Percentiles rank a stretch among this genome's conserved stretches.
phyloP scores from a whole-genome alignment of 2,329 filamentous ascomycete species.

The Cephalotrichum gorgonifer region DNA sequence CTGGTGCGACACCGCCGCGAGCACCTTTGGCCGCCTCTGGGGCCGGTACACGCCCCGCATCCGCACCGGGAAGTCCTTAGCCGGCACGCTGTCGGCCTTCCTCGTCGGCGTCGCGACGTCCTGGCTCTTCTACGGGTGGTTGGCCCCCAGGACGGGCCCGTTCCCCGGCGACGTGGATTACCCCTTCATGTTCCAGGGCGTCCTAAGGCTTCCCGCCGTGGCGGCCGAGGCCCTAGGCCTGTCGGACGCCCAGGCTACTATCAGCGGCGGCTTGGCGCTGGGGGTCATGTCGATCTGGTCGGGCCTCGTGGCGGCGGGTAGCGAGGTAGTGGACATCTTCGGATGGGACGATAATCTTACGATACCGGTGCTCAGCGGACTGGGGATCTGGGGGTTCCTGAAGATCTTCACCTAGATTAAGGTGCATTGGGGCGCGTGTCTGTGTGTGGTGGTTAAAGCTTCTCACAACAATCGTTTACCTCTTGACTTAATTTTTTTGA shows the following conservation, averaged over 20 bases:
- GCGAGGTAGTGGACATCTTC: conserved; percentile 84
- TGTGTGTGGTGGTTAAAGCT: neutral
- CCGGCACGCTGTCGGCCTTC: conserved; percentile 78
- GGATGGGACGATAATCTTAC: conserved; percentile 97
- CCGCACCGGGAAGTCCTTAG: conserved; percentile 80
- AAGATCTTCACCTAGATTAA: conserved; percentile 61
- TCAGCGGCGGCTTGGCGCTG: conserved; percentile 64
- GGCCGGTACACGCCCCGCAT: conserved; percentile 82
- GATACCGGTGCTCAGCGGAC: conserved; percentile 82
- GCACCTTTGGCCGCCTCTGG: conserved; percentile 83
- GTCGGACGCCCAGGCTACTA: conserved; percentile 43
- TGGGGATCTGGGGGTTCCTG: conserved; percentile 85
- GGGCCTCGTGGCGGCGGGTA: conserved; percentile 78
- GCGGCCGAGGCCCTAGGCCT: conserved; percentile 52
- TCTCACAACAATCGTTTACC: neutral
- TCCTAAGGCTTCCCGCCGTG: conserved; percentile 56
- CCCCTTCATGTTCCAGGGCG: conserved; percentile 73
- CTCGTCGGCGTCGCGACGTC: conserved; percentile 74
- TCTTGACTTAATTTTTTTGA: neutral
- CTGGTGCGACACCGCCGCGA: conserved; percentile 97
- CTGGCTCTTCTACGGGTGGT: conserved; percentile 76
- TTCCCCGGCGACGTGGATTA: conserved; percentile 59
- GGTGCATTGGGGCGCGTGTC: neutral
- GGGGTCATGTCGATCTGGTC: conserved; percentile 76
- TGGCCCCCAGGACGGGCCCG: conserved; percentile 59